Conservation (phyloP, 768 basidiomycete genomes). For the Asterophora lycoperdoides region DNA sequence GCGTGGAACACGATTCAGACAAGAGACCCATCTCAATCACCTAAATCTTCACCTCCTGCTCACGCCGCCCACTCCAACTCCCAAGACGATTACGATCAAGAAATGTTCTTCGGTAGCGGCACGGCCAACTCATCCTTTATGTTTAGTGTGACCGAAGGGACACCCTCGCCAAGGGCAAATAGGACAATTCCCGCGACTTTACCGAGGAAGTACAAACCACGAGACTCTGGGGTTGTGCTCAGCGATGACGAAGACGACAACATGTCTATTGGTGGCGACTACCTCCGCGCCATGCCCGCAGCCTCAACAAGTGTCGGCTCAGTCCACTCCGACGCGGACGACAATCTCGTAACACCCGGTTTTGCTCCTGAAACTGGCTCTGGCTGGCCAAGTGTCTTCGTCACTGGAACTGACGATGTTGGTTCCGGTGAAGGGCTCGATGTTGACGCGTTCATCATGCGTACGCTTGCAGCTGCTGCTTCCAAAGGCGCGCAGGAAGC, state of each 20-base stretch:
- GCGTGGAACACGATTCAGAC: slow-evolving; percentile 41
- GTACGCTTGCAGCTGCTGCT: slow-evolving; percentile 56
- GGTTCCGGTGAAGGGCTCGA: slow-evolving; percentile 30
- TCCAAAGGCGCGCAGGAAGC: slow-evolving; percentile 43
- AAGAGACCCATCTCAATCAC: slow-evolving; percentile 38
- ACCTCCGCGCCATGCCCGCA: slow-evolving; percentile 42
- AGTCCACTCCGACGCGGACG: slow-evolving; percentile 51
- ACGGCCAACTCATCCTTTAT: slow-evolving; percentile 50
- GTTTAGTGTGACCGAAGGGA: slow-evolving; percentile 50
- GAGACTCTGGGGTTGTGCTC: slow-evolving; percentile 61
- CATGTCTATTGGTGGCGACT: slow-evolving; percentile 19
- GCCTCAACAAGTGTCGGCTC: slow-evolving; percentile 64
- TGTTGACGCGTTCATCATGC: slow-evolving; percentile 70
- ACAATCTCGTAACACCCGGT: slow-evolving; percentile 70
- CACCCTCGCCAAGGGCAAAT: slow-evolving; percentile 52
- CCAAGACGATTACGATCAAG: slow-evolving; percentile 46
- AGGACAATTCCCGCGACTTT: slow-evolving; percentile 32
- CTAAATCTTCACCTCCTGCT: slow-evolving; percentile 44
- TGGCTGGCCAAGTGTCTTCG: slow-evolving; percentile 58
- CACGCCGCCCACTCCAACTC: slow-evolving; percentile 19
- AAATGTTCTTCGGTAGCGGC: slow-evolving; percentile 50
- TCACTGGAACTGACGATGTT: slow-evolving; percentile 39
- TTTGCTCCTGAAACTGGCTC: slow-evolving; percentile 48
- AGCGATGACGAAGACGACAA: slow-evolving; percentile 56
- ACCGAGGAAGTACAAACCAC: slow-evolving; percentile 66